phyloP scores from a whole-genome alignment of 2,329 filamentous ascomycete genomes.

The Chrysoporthe deuterocubensis region DNA sequence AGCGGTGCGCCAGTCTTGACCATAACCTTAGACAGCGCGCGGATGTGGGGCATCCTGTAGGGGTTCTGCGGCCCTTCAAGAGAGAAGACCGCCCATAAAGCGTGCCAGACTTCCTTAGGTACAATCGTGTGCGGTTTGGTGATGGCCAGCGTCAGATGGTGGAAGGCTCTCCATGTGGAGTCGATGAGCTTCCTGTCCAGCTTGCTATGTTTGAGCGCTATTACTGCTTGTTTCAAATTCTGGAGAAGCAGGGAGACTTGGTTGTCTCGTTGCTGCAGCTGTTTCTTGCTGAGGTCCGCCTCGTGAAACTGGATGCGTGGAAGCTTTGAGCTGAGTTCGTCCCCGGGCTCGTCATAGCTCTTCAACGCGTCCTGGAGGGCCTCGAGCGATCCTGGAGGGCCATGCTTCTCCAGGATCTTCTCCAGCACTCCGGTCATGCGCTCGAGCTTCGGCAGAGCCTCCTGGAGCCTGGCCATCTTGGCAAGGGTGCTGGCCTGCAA shows the following conservation, averaged over 20 bases:
- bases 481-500: conserved; percentile 65
- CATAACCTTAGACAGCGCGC: conserved; percentile 69
- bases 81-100: conserved; percentile 68
- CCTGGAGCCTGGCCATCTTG: conserved; percentile 32
- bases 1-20: conserved; percentile 60
- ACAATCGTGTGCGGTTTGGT: conserved; percentile 56
- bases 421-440: conserved; percentile 17
- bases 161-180: conserved; percentile 55
- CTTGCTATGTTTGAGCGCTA: conserved; percentile 42
- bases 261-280: conserved; percentile 32
- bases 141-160: conserved; percentile 49
- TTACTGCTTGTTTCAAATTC: conserved; percentile 36
- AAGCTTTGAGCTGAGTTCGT: neutral
- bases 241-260: conserved; percentile 32
- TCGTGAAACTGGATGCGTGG: conserved; percentile 29
- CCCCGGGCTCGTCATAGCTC: conserved; percentile 13
- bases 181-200: conserved; percentile 35
- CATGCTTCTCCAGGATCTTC: conserved; percentile 22
- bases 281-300: conserved; percentile 31
- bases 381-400: conserved; percentile 24
- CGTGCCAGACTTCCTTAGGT: conserved; percentile 64
- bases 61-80: conserved; percentile 54
- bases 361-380: conserved; percentile 22
- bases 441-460: conserved; percentile 17
- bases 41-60: conserved; percentile 64